A percentile compares a stretch with the other conserved stretches of the same genome.
phyloP scores from a whole-genome alignment of 164 flowering plant species.

The Macadamia tetraphylla region DNA sequence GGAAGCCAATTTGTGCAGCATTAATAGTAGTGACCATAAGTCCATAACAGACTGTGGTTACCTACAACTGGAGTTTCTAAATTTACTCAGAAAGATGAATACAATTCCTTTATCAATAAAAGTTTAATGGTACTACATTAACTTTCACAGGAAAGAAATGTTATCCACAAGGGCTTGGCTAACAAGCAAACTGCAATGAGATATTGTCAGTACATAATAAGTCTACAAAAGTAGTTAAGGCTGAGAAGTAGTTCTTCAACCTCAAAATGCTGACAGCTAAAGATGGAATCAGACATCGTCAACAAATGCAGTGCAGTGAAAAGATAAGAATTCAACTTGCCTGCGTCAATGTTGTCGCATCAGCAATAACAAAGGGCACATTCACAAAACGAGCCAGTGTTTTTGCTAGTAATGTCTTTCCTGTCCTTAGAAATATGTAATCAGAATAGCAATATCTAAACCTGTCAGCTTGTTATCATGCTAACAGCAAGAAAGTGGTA shows the following conservation, averaged over 20 bases:
- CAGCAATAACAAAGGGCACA: conserved; percentile 98
- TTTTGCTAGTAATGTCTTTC: conserved; percentile 95
- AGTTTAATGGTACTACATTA: too few relatives aligned
- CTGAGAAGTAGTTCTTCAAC: background rate
- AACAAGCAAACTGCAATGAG: too few relatives aligned
- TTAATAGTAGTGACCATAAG: background rate
- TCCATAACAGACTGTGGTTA: background rate
- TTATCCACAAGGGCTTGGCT: background rate
- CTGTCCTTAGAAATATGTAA: conserved; percentile 36
- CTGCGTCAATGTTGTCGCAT: conserved; percentile 98
- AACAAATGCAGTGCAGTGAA: background rate
- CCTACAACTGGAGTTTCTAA: background rate
- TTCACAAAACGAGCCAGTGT: conserved; percentile 94
- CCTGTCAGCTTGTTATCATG: conserved; percentile 3
- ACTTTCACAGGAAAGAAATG: background rate
- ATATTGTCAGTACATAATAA: too few relatives aligned
- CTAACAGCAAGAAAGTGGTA: conserved; percentile 8
- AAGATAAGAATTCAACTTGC: conserved; percentile 30
- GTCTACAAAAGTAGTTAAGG: too few relatives aligned
- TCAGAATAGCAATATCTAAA: conserved; percentile 11
- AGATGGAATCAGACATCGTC: background rate
- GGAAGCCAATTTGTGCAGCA: background rate
- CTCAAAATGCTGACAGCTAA: background rate
- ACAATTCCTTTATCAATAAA: background rate
- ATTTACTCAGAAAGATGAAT: background rate